Evolutionary conservation across 345 rosid species (phyloP).

Genomic region (Conringia planisiliqua): DNA sequence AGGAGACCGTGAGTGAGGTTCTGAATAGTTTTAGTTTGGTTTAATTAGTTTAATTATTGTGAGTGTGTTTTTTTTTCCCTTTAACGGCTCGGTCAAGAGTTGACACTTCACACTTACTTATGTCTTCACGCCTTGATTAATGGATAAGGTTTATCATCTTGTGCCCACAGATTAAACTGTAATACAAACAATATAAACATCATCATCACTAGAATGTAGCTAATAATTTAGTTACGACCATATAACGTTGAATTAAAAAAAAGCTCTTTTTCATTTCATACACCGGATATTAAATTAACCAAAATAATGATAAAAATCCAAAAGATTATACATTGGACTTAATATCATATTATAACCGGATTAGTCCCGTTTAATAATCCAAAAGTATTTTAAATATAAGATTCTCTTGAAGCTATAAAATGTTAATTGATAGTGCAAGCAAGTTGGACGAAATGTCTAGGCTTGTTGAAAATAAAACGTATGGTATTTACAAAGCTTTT

Average conservation of each 20-base stretch:
- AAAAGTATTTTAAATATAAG: background rate
- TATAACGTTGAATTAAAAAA: background rate
- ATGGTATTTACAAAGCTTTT: background rate
- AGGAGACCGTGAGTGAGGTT: conserved; percentile 15
- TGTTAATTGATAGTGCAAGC: background rate
- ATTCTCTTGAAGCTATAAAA: background rate
- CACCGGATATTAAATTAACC: background rate
- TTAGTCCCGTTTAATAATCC: no score
- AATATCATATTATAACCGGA: background rate
- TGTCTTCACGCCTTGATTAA: conserved; percentile 29
- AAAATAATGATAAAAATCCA: background rate
- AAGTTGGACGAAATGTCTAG: background rate
- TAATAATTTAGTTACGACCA: background rate
- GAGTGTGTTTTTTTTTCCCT: background rate
- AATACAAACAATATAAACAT: background rate
- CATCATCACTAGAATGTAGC: background rate
- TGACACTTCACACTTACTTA: conserved; percentile 19
- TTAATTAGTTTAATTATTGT: background rate
- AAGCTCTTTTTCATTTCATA: background rate
- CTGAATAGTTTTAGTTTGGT: background rate
- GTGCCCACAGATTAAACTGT: background rate
- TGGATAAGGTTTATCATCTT: conserved; percentile 7
- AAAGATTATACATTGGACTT: background rate
- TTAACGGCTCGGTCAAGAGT: conserved; percentile 20
- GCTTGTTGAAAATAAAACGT: background rate